phyloP scores from a whole-genome alignment of 495 filamentous ascomycete genomes.

The Mycothermus thermophilus region DNA sequence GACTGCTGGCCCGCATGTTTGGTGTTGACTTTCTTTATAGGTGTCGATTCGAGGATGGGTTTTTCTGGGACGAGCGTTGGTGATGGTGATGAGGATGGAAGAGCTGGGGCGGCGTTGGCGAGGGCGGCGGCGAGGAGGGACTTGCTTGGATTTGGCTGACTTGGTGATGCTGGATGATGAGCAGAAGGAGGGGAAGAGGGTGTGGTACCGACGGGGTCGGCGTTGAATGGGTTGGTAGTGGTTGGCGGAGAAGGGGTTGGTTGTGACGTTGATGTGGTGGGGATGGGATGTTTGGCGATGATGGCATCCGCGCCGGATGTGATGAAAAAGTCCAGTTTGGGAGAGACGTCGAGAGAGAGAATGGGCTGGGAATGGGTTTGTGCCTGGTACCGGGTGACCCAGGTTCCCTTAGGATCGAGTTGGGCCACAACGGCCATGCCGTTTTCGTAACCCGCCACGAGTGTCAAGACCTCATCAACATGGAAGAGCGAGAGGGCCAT shows the following conservation, averaged over 20 bases:
- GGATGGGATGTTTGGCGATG: conserved; percentile 25
- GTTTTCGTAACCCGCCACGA: conserved; percentile 77
- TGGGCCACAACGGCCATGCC: conserved; percentile 54
- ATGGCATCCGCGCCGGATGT: conserved; percentile 69
- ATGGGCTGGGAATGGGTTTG: conserved; percentile 72
- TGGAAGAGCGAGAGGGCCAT: conserved; percentile 64
- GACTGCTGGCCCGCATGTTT: conserved; percentile 85
- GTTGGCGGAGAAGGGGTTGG: too few species aligned
- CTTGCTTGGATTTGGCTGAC: background rate
- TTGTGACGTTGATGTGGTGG: too few species aligned
- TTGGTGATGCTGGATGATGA: too few species aligned
- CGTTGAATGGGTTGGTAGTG: background rate
- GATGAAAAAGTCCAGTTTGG: conserved; percentile 47
- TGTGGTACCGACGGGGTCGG: background rate
- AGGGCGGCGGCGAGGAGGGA: conserved; percentile 19
- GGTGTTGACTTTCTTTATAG: conserved; percentile 50
- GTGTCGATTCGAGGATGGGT: conserved; percentile 6
- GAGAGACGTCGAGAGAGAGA: conserved; percentile 58
- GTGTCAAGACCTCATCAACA: conserved; percentile 24
- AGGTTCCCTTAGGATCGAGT: conserved; percentile 23
- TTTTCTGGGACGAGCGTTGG: too few species aligned
- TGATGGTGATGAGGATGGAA: too few species aligned
- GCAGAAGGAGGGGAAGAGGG: background rate
- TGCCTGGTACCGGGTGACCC: conserved; percentile 50
- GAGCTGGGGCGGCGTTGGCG: too few species aligned